These are phyloP conservation scores for Backusella morwellensis DNA, from an alignment of 192 early-diverging fungal genomes.

Conservation along the genomic window DNA sequence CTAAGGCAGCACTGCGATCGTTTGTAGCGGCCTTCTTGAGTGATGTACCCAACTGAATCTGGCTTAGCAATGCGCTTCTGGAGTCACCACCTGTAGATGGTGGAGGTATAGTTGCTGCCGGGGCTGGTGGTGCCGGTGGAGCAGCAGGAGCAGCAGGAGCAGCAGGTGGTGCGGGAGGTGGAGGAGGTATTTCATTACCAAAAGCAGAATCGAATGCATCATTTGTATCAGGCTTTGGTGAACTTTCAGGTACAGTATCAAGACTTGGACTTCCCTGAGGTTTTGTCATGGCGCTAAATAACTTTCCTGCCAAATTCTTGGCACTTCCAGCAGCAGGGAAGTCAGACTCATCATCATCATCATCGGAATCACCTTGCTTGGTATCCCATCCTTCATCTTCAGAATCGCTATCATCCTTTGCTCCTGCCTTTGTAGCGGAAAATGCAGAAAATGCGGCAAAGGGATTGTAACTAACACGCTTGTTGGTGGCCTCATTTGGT, in stretches of 20 bases:
- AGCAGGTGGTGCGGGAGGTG: slow-evolving; percentile 21
- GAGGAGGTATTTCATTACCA: slow-evolving; percentile 6
- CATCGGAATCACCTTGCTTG: slow-evolving; percentile 33
- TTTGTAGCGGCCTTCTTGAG: slow-evolving; percentile 64
- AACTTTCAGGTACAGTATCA: slow-evolving; percentile 10
- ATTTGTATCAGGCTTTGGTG: slow-evolving; percentile 10
- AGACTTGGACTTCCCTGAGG: slow-evolving; percentile 12
- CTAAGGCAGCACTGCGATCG: slow-evolving; percentile 54
- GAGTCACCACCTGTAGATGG: slow-evolving; percentile 11
- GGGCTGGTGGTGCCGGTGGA: slow-evolving; percentile 7
- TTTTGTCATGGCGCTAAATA: slow-evolving; percentile 29
- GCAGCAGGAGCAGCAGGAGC: slow-evolving; percentile 6
- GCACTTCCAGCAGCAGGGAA: slow-evolving; percentile 33
- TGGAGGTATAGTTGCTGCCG: slow-evolving; percentile 10
- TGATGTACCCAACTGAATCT: slow-evolving; percentile 66
- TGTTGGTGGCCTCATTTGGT: slow-evolving; percentile 17
- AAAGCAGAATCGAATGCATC: slow-evolving; percentile 1
- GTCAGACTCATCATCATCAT: slow-evolving; percentile 20
- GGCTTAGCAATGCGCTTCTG: slow-evolving; percentile 60
- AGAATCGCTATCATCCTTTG: slow-evolving; percentile 14
- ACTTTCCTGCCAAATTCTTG: slow-evolving; percentile 30
- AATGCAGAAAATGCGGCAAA: slow-evolving; percentile 35
- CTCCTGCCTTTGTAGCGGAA: slow-evolving; percentile 7
- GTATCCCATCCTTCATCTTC: slow-evolving; percentile 40
- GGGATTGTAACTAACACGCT: slow-evolving; percentile 42